Evolutionary conservation across 139 green algal genomes (phyloP).

Genomic region (Picochlorum sp.): DNA sequence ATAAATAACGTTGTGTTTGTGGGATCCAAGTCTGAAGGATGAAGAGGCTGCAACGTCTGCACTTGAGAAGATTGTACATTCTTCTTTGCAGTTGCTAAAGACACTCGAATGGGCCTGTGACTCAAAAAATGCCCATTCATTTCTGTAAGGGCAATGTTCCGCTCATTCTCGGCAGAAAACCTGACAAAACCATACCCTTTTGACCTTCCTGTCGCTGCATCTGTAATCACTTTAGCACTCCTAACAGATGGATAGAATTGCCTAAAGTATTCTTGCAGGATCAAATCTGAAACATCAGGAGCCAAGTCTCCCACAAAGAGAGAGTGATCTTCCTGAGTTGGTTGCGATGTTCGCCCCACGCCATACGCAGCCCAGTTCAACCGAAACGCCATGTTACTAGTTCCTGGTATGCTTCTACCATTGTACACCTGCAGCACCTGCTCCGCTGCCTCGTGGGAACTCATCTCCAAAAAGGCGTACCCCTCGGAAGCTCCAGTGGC

Average conservation of each 20-base stretch:
- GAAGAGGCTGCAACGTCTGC: constrained; percentile 10
- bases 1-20: constrained; percentile 90
- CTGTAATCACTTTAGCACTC: constrained; percentile 83
- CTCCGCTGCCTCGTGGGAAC: constrained; percentile 45
- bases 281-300: constrained; percentile 81
- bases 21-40: constrained; percentile 57
- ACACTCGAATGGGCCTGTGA: constrained; percentile 66
- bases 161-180: constrained; percentile 72
- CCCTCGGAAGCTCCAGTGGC: constrained; percentile 54
- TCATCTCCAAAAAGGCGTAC: constrained; percentile 79
- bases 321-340: constrained; percentile 48
- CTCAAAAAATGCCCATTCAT: constrained; percentile 78
- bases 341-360: constrained; percentile 37
- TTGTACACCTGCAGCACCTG: constrained; percentile 54
- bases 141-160: constrained; percentile 70
- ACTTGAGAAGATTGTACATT: constrained; percentile 13
- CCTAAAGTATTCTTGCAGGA: constrained; percentile 79
- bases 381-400: constrained; percentile 52
- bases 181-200: constrained; percentile 97
- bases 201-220: constrained; percentile 66
- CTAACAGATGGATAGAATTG: constrained; percentile 71
- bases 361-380: constrained; percentile 79
- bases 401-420: constrained; percentile 54
- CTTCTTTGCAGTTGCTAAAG: constrained; percentile 59
- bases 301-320: constrained; percentile 92